Evolutionary conservation across 2,329 filamentous ascomycete species (phyloP).

Genomic region (Aspergillus proliferans): DNA sequence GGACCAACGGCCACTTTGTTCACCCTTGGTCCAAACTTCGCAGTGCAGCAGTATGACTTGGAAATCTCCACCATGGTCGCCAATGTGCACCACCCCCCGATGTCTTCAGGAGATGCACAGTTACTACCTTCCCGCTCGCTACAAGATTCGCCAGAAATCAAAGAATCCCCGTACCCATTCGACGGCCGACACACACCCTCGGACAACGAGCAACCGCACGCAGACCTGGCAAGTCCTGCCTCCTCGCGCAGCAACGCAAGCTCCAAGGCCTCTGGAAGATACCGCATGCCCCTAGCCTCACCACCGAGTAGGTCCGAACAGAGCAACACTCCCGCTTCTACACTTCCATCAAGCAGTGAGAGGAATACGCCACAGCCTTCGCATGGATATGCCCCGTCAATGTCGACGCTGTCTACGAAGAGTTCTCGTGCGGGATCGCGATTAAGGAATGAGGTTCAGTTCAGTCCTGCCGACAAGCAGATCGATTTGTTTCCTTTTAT

Average conservation of each 20-base stretch:
- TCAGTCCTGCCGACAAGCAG: conserved; percentile 68
- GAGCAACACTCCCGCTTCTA: conserved; percentile 42
- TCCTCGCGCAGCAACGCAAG: conserved; percentile 53
- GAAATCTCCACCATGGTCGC: conserved; percentile 79
- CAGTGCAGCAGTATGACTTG: conserved; percentile 90
- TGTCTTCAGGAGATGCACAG: conserved; percentile 63
- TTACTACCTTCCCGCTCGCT: conserved; percentile 25
- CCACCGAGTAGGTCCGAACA: conserved; percentile 37
- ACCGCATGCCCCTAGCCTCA: conserved; percentile 30
- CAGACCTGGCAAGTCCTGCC: conserved; percentile 64
- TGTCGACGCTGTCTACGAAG: conserved; percentile 44
- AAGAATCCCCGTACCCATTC: conserved; percentile 67
- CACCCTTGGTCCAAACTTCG: conserved; percentile 79
- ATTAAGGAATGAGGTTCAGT: conserved; percentile 71
- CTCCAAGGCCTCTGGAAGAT: conserved; percentile 50
- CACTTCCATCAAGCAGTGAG: conserved; percentile 28
- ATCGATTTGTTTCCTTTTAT: conserved; percentile 83
- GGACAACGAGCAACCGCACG: conserved; percentile 58
- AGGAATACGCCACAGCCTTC: conserved; percentile 32
- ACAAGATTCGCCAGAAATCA: conserved; percentile 49
- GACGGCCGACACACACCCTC: conserved; percentile 69
- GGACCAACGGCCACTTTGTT: conserved; percentile 88
- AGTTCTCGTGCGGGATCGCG: conserved; percentile 53
- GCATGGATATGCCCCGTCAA: conserved; percentile 34
- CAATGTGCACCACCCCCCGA: conserved; percentile 80